Base-by-base conservation (phyloP, 139 green algal species). In the Trebouxia sp. region DNA sequence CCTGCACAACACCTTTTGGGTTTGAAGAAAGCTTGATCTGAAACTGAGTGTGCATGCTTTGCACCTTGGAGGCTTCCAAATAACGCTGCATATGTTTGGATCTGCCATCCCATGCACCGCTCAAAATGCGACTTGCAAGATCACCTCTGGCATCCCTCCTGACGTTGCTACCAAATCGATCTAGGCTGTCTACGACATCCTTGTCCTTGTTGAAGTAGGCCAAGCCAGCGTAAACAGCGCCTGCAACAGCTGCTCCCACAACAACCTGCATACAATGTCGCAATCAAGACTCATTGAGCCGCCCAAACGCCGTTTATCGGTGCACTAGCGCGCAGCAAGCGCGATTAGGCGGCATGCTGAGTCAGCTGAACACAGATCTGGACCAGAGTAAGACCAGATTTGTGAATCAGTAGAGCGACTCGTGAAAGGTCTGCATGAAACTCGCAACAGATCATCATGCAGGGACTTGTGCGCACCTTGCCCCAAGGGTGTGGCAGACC, bases 151-250 rank as follows among this genome's bases (percentile, higher is more conserved):
- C 62, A 45, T 72, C 62, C 32, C 32, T 72, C 32, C 43, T 37
- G n/a, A 72, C 62, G 35, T 45, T 72, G 62, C 20, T 72, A n/a
- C 62, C 32, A n/a, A 72, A 72, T 22, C 32, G 37, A 35, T 72
- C 20, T 4, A 72, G 28, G 32, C 62, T 72, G 35, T 45, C 32
- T 8, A 5, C 62, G 11, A 72, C 62, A 8, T 72, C 62, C 62
- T 45, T 22, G 62, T 72, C 62, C 62, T 72, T 72, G 4, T 45
- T 45, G 35, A 72, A 72, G 12, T 72, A 72, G 32, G 62, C 62
- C 62, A 72, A 14, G 28, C 62, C 62, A 24, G 62, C 62, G 43
- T 72, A 72, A 12, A 72, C 62, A 45, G 62, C 62, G 26, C 62
- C 62, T 30, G 20, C 32, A 1, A 72, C 62, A 43, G 62, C 62